Base-by-base conservation (phyloP, 371 early-diverging fungal genomes). In the Syncephalastrum sp. region DNA sequence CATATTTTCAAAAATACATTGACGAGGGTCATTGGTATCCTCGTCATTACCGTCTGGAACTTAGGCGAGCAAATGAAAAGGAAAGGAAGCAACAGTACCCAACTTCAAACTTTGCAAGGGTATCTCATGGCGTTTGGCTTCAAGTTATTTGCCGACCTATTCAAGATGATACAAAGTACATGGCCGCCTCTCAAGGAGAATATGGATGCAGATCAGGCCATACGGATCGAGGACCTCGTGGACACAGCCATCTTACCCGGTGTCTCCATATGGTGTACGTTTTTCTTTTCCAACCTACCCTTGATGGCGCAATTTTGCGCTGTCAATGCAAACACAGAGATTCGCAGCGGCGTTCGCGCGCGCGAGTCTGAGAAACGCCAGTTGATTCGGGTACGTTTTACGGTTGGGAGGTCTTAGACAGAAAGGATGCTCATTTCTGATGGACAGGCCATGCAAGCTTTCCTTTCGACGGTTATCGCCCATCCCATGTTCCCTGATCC, bases 251-350 rank as follows among this genome's bases (percentile, higher is more conserved):
- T 74, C 21, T 48, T 74, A 3, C 75, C 72, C 6, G 63, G 68
- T 6, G 49, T 78, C 4, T 64, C 76, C n/a, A 72, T 74, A 4
- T 79, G 80, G 80, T 65, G 67, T n/a, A 68, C 68, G 2, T 79
- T 50, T 46, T 50, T 75, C 0, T 57, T 52, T 6, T 56, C 68
- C 25, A 75, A 75, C 50, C 29, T 70, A 3, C 64, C 52, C 0
- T 17, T 67, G 3, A 27, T 75, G 17, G 62, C 69, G 4, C 76
- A 75, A 47, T 72, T 68, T 25, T 79, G 72, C 27, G 59, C 56
- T 10, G 63, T 33, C 38, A 33, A 61, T 49, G 29, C 54, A 12
- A 53, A 64, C 33, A 27, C 45, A 7, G 63, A 58, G 49, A 49
- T 47, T n/a, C 47, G 38, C 19, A 56, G 38, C 12, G 38, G 38